Conservation (phyloP, 768 basidiomycete genomes). For the Psilocybe cyanescens region DNA sequence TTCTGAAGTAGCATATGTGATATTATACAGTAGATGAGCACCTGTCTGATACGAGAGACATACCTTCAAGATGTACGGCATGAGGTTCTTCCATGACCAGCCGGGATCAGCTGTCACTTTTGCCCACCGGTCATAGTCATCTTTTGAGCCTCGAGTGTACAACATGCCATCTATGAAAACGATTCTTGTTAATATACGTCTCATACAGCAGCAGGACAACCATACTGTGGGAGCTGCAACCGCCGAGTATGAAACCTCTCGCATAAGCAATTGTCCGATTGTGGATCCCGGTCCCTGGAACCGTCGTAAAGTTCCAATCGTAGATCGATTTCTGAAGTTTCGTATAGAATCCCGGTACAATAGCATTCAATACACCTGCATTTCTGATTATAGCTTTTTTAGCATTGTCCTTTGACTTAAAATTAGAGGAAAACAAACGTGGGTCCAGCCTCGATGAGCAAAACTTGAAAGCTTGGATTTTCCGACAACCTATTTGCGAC, state of each 20-base stretch:
- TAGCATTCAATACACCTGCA: not conserved
- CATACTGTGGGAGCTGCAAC: not conserved
- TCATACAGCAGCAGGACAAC: not conserved
- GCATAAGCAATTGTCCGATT: not conserved
- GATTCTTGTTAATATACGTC: not conserved
- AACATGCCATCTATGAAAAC: slow-evolving; percentile 30
- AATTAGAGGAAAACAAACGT: not conserved
- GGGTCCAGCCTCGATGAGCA: not conserved
- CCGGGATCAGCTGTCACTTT: slow-evolving; percentile 29
- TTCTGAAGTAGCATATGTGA: slow-evolving; percentile 7
- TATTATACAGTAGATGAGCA: too few species aligned
- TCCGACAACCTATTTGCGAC: not conserved
- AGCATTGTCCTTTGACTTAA: not conserved
- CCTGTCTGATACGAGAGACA: not conserved
- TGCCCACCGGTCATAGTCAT: slow-evolving; percentile 32
- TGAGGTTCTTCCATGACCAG: slow-evolving; percentile 35
- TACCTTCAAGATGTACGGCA: slow-evolving; percentile 31
- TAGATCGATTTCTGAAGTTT: not conserved
- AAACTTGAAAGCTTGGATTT: not conserved
- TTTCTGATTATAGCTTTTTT: not conserved
- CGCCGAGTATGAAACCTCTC: not conserved
- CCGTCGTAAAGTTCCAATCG: not conserved
- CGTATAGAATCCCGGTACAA: not conserved
- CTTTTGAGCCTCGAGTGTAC: slow-evolving; percentile 33
- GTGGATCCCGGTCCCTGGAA: not conserved